Base-by-base conservation (phyloP, 805 yeast species). In the Starmerella vitae region DNA sequence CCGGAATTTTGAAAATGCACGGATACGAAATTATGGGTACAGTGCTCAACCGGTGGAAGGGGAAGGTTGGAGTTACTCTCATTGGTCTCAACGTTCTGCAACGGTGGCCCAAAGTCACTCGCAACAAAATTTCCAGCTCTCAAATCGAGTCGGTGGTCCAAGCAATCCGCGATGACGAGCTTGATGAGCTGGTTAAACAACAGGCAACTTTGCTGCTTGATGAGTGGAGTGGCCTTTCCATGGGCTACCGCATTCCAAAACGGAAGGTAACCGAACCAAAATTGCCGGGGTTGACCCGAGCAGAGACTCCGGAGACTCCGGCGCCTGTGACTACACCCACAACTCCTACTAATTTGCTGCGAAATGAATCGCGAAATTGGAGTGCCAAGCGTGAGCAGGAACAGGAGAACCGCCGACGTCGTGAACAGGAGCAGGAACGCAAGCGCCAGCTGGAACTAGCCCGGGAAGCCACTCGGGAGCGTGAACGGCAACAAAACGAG, bases 201-300 rank as follows among this genome's bases (percentile, higher is more conserved):
- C 58, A 66, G 38, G 67, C 78, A 3, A 42, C 56, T 3, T 56
- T 57, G 5, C 59, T 88, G 28, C 51, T 82, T 20, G 63, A 66
- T 1, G 76, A 67, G 40, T 88, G 96, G 96, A 64, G 76, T 33
- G 62, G 63, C 20, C 69, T 82, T 43, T 77, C 79, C 54, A 74
- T 82, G 71, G 86, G 85, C n/a, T 81, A 78, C 54, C 70, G 91
- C 33, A 86, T 88, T 37, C 86, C 93, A 1, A 77, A 86, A 50
- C 67, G 67, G 29, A 60, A 54, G 29, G 20, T 17, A 5, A 7
- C 19, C 6, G 34, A 17, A 6, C 22, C 17, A 4, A 4, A 19
- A 8, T 5, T 5, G 5, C 14, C 13, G n/a, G 15, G 20, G 9
- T 8, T 5, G 6, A 10, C 25, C 10, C 30, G 14, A 17, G 6